A percentile compares a stretch with the other conserved stretches of the same genome.
Conservation (phyloP, 257 asterid genomes). For the Ligustrum vulgare region DNA sequence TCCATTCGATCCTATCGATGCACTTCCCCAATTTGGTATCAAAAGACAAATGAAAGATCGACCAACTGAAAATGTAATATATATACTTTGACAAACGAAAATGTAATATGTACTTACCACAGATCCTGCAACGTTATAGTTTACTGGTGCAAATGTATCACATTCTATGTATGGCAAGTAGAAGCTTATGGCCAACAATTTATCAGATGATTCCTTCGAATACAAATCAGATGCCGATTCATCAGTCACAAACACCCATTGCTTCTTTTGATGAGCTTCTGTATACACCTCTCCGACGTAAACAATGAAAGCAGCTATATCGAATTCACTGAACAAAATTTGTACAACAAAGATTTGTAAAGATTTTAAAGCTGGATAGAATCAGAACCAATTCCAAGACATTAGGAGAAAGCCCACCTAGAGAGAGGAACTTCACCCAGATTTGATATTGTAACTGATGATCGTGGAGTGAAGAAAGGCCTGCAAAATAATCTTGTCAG, state of each 20-base stretch:
- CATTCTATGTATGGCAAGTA: slow-evolving; percentile 45
- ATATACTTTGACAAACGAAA: neutral
- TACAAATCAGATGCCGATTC: slow-evolving; percentile 44
- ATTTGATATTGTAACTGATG: slow-evolving; percentile 56
- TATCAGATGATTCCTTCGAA: slow-evolving; percentile 42
- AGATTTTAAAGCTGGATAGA: slow-evolving; percentile 13
- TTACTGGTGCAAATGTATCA: slow-evolving; percentile 56
- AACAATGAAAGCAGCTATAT: slow-evolving; percentile 76
- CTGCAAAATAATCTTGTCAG: slow-evolving; percentile 40
- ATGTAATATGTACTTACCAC: slow-evolving; percentile 51
- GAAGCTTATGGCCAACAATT: slow-evolving; percentile 76
- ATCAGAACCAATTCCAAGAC: slow-evolving; percentile 24
- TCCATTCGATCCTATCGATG: neutral
- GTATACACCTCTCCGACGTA: slow-evolving; percentile 75
- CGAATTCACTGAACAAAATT: slow-evolving; percentile 72
- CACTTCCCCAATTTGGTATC: neutral
- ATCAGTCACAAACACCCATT: slow-evolving; percentile 91
- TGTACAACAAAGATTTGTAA: slow-evolving; percentile 28
- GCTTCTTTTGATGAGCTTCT: slow-evolving; percentile 67
- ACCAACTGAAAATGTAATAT: neutral
- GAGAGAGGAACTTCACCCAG: slow-evolving; percentile 75
- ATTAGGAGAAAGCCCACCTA: slow-evolving; percentile 47
- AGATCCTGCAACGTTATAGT: slow-evolving; percentile 62
- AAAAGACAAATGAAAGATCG: neutral
- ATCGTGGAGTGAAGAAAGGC: slow-evolving; percentile 76